Base-by-base conservation (phyloP, 1,284 basidiomycete species). In the Singerocomus rubriflavus region DNA sequence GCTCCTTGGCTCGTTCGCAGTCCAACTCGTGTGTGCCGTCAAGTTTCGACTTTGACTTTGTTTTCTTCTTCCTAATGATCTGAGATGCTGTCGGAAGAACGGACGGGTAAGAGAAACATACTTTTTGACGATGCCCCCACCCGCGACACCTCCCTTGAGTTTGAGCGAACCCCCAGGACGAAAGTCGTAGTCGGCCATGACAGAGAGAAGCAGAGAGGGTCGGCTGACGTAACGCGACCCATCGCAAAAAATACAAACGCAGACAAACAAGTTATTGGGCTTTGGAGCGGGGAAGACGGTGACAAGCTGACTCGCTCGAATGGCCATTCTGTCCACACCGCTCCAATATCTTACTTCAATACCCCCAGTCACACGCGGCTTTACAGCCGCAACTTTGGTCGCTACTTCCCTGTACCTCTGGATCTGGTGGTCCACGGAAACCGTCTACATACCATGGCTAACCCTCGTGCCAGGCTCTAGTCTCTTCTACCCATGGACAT, bases 401-500 rank as follows among this genome's bases (percentile, higher is more conserved):
- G 73, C 75, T 21, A 87, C 92, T 4, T 65, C 84, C 43, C 58
- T 85, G 36, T 88, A 90, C 66, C 75, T 79, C 59, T 81, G 82
- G 74, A 69, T 88, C 35, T 73, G 69, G 61, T 85, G 80, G 78
- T 75, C 74, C 52, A 66, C 74, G 42, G 71, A 73, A 31, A 73
- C 66, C 60, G 74, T 67, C 1, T 48, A 67, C 71, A 55, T 78
- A 31, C 85, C 91, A 14, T 98, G 91, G 75, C 76, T 98, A 59
- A 86, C 90, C 12, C 74, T 98, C 48, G 77, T 93, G 10, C 94
- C 96, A 2, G 93, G 91, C 27, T 79, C 79, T 31, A 89, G 88
- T 62, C 68, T 93, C 41, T 92, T 88, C 73, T 88, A 88, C 60
- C 96, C 96, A 27, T 99, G 94, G 95, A 94, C 93, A 2, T 80